These are phyloP conservation scores for Suhomyces faveliae DNA, from an alignment of 805 yeast species.

Conservation along the genomic window DNA sequence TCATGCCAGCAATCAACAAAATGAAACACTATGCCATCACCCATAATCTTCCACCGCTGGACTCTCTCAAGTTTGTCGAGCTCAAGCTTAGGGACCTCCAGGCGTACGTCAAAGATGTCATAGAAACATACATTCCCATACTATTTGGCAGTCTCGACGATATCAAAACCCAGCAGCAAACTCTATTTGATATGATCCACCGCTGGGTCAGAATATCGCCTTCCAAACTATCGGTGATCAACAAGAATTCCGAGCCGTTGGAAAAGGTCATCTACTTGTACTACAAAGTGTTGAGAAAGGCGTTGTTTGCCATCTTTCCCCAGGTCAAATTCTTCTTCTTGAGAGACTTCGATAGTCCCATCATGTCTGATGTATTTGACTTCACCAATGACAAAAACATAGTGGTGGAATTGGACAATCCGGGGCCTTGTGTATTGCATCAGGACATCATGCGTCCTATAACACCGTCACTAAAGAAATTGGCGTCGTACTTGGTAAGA, in stretches of 20 bases:
- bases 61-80: conserved; percentile 17
- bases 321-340: conserved; percentile 41
- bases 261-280: conserved; percentile 33
- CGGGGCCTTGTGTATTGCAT: conserved; percentile 3
- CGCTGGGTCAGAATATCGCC: conserved; percentile 38
- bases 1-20: background rate
- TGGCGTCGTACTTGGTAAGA: conserved; percentile 32
- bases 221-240: conserved; percentile 23
- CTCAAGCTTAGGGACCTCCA: conserved; percentile 23
- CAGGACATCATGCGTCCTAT: conserved; percentile 14
- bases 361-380: conserved; percentile 36
- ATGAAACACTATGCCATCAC: background rate
- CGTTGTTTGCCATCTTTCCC: conserved; percentile 35
- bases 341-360: conserved; percentile 41
- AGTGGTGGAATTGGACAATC: conserved; percentile 18
- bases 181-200: conserved; percentile 32
- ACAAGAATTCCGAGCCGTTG: conserved; percentile 25
- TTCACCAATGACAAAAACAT: conserved; percentile 24
- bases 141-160: conserved; percentile 23
- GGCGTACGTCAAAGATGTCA: conserved; percentile 22
- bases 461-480: conserved; percentile 15
- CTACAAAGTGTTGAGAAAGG: conserved; percentile 32
- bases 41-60: background rate
- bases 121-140: conserved; percentile 27
- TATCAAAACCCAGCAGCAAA: conserved; percentile 31